Conservation (phyloP, 345 rosid species). For the Adansonia digitata region DNA sequence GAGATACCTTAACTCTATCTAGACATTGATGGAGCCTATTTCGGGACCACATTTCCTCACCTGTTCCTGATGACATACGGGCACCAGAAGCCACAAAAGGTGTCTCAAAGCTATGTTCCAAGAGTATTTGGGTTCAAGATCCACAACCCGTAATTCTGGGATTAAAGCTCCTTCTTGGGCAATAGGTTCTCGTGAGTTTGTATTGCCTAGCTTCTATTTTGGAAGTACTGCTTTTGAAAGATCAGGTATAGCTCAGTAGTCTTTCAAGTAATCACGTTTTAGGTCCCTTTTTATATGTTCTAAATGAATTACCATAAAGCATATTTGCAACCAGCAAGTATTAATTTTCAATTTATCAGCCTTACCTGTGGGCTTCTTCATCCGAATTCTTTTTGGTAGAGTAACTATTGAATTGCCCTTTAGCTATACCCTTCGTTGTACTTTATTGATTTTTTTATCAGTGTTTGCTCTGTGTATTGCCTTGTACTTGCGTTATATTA, state of each 20-base stretch:
- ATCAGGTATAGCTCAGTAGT: conserved; percentile 17
- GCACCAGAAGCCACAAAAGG: conserved; percentile 85
- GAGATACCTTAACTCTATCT: conserved; percentile 43
- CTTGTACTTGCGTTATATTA: background rate
- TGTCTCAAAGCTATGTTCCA: conserved; percentile 75
- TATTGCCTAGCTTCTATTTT: conserved; percentile 13
- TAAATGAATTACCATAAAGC: conserved; percentile 19
- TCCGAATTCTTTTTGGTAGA: conserved; percentile 7
- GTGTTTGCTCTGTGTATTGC: background rate
- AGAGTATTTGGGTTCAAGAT: conserved; percentile 96
- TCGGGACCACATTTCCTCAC: conserved; percentile 96
- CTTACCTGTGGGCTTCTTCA: background rate
- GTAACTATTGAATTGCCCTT: conserved; percentile 7
- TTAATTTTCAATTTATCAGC: conserved; percentile 21
- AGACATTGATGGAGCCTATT: conserved; percentile 98
- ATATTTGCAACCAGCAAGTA: conserved; percentile 16
- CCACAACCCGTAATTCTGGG: conserved; percentile 57
- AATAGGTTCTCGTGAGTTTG: conserved; percentile 9
- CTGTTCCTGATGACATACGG: conserved; percentile 85
- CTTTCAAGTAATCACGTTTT: conserved; percentile 12
- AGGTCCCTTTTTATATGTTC: conserved; percentile 5
- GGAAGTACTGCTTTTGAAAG: conserved; percentile 18
- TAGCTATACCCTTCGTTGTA: background rate
- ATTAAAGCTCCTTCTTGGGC: conserved; percentile 13
- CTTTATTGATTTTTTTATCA: background rate